phyloP scores from a whole-genome alignment of 2,329 filamentous ascomycete genomes.

The Tolypocladium cylindrosporum region DNA sequence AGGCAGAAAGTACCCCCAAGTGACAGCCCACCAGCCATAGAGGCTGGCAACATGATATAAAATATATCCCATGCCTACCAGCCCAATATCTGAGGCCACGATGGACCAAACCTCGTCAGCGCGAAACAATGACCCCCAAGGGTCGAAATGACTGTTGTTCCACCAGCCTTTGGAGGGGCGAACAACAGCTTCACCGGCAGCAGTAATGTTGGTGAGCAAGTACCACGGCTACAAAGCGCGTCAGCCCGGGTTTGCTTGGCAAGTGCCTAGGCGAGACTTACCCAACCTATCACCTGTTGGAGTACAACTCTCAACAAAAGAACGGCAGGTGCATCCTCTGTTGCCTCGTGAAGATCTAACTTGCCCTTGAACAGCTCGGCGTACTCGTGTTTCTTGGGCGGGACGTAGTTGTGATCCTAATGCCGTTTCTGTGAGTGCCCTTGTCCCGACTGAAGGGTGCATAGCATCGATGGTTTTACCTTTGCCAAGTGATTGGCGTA shows the following conservation, averaged over 20 bases:
- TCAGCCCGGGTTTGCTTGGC: no score
- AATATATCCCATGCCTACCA: conserved; percentile 37
- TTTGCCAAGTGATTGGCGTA: conserved; percentile 59
- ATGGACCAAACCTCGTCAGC: conserved; percentile 46
- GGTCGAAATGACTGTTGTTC: conserved; percentile 47
- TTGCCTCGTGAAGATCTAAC: conserved; percentile 35
- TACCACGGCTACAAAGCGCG: conserved; percentile 31
- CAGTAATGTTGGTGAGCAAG: conserved; percentile 47
- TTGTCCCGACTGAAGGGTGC: no score
- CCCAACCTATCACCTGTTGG: conserved; percentile 58
- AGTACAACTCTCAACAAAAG: conserved; percentile 42
- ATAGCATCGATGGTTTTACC: conserved; percentile 26
- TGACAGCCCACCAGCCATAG: conserved; percentile 32
- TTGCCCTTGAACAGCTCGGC: neutral
- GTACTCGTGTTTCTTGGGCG: neutral
- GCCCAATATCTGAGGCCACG: conserved; percentile 48
- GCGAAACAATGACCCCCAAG: conserved; percentile 50
- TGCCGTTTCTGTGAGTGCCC: conserved; percentile 16
- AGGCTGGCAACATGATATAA: conserved; percentile 47
- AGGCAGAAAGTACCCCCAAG: conserved; percentile 51
- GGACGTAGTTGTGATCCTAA: conserved; percentile 9
- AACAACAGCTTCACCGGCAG: neutral
- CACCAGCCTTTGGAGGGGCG: conserved; percentile 12
- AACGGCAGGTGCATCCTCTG: conserved; percentile 54
- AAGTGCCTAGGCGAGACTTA: neutral